Evolutionary conservation across 805 yeast species (phyloP).

Genomic region (Pichia thaimueangensis): DNA sequence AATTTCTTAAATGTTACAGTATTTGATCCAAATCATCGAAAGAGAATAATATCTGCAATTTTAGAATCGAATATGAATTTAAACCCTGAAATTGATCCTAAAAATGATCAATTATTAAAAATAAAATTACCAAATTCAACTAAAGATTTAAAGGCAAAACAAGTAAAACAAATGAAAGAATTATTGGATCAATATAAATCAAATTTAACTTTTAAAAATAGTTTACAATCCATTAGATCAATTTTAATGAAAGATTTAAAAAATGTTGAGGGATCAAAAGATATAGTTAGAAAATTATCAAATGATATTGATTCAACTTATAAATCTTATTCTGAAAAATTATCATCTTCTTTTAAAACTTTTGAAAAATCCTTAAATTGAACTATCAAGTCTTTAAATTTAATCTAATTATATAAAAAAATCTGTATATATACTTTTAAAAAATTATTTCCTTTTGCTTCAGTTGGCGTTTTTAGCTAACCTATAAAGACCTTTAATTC

Average conservation of each 20-base stretch:
- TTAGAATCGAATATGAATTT: constrained; percentile 62
- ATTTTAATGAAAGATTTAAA: constrained; percentile 52
- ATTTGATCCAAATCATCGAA: constrained; percentile 72
- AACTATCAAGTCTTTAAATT: not conserved
- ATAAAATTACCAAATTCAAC: constrained; percentile 73
- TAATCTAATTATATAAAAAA: too few species aligned
- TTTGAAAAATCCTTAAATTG: constrained; percentile 38
- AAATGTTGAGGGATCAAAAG: constrained; percentile 41
- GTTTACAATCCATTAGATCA: constrained; percentile 53
- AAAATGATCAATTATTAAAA: constrained; percentile 65
- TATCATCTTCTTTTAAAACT: constrained; percentile 48
- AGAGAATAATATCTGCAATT: constrained; percentile 64
- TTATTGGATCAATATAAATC: constrained; percentile 57
- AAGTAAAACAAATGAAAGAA: constrained; percentile 57
- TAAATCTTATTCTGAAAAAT: constrained; percentile 54
- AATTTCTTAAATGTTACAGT: constrained; percentile 71
- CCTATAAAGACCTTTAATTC: constrained; percentile 46
- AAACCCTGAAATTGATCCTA: constrained; percentile 73
- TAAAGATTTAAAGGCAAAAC: constrained; percentile 51
- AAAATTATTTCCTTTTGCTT: not conserved
- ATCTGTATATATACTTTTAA: not conserved
- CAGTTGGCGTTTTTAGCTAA: constrained; percentile 42
- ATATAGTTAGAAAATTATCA: constrained; percentile 46
- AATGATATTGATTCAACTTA: constrained; percentile 63
- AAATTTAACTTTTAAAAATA: constrained; percentile 37